Conservation (phyloP, 2,329 filamentous ascomycete species). For the Clonostachys rosea region DNA sequence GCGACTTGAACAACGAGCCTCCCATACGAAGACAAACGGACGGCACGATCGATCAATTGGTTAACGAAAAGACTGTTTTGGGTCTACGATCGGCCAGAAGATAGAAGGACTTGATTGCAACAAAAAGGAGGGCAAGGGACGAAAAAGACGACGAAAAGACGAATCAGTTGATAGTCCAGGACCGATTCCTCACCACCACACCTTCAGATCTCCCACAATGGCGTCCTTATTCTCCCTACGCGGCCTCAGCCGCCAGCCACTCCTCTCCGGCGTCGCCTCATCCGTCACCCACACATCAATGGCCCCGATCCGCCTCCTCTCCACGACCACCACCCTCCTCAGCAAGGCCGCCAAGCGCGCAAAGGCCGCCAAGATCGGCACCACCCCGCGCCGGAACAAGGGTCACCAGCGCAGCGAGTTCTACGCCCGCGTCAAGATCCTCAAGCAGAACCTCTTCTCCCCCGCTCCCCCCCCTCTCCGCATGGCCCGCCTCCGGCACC, state of each 20-base stretch:
- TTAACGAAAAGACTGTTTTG: too few species aligned
- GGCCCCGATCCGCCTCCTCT: neutral
- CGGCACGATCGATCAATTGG: too few species aligned
- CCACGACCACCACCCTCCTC: neutral
- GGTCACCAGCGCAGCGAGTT: conserved; percentile 20
- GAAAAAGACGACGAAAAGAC: too few species aligned
- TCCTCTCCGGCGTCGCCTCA: neutral
- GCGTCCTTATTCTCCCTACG: neutral
- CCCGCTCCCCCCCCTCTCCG: conserved; percentile 66
- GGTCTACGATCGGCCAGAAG: too few species aligned
- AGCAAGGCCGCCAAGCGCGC: conserved; percentile 10
- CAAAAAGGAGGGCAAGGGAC: too few species aligned
- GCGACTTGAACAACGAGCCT: too few species aligned
- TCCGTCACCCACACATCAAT: neutral
- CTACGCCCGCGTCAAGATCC: conserved; percentile 35
- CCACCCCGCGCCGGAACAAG: conserved; percentile 10
- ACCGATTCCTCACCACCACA: neutral
- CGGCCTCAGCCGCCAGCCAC: neutral
- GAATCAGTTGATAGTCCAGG: too few species aligned
- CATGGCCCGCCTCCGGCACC: conserved; percentile 79
- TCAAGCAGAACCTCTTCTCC: conserved; percentile 43
- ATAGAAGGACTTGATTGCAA: too few species aligned
- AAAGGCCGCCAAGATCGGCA: conserved; percentile 13
- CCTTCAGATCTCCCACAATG: neutral
- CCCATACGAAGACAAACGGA: too few species aligned